These are phyloP conservation scores for Diaporthe ilicicola DNA, from an alignment of 2,329 filamentous ascomycete species.

Conservation along the genomic window DNA sequence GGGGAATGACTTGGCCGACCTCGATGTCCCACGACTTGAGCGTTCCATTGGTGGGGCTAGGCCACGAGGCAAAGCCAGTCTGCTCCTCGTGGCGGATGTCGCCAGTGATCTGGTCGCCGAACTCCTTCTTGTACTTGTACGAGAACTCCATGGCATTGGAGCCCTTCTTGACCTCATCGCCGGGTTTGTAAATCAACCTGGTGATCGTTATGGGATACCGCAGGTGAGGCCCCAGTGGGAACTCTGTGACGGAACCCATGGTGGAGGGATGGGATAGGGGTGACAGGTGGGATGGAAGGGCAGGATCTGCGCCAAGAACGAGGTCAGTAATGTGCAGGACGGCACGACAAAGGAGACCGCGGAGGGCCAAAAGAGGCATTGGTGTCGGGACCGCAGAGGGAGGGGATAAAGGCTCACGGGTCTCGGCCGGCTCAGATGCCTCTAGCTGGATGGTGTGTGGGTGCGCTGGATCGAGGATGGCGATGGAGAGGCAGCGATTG, in stretches of 20 bases:
- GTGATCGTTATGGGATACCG: slow-evolving; percentile 95
- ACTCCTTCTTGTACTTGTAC: slow-evolving; percentile 80
- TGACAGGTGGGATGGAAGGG: not conserved
- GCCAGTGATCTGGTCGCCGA: slow-evolving; percentile 70
- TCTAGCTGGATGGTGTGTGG: slow-evolving; percentile 3
- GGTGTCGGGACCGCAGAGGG: not conserved
- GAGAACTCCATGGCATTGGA: slow-evolving; percentile 87
- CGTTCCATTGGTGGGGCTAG: slow-evolving; percentile 83
- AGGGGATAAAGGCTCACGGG: not conserved
- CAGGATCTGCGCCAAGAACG: not conserved
- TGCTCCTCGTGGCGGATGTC: slow-evolving; percentile 73
- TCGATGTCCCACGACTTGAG: slow-evolving; percentile 79
- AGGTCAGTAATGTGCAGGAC: not conserved
- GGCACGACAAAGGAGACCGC: too few species aligned
- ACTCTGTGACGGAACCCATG: slow-evolving; percentile 51
- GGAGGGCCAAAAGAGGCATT: not conserved
- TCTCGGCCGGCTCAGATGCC: not conserved
- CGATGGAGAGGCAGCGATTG: slow-evolving; percentile 24
- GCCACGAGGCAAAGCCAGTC: slow-evolving; percentile 79
- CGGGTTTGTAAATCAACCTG: slow-evolving; percentile 78
- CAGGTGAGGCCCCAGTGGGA: slow-evolving; percentile 69
- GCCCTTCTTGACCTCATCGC: slow-evolving; percentile 78
- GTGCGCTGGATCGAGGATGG: slow-evolving; percentile 25
- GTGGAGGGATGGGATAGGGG: not conserved
- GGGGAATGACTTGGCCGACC: slow-evolving; percentile 70